Conservation (phyloP, 192 early-diverging fungal species). For the Rhizophagus clarus region DNA sequence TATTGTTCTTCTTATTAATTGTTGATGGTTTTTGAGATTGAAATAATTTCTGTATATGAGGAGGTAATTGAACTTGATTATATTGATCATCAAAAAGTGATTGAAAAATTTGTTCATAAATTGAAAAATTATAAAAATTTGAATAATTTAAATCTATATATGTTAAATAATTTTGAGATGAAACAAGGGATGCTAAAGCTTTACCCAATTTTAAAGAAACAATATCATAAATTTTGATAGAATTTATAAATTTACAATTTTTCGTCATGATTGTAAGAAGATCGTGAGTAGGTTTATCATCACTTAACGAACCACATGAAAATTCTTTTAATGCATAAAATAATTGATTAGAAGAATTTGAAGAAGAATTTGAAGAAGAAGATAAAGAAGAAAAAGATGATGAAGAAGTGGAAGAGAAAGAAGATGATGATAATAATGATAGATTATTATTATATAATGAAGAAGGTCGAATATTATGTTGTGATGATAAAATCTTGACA, state of each 20-base stretch:
- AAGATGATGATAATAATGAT: background rate
- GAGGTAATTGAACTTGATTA: background rate
- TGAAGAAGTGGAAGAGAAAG: background rate
- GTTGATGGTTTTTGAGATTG: background rate
- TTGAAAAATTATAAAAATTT: background rate
- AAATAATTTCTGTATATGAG: background rate
- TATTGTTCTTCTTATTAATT: background rate
- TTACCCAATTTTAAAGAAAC: background rate
- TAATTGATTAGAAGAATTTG: background rate
- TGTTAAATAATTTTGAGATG: background rate
- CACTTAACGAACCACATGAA: background rate
- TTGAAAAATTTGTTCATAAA: background rate
- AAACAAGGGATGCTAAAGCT: background rate
- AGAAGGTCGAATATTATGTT: background rate
- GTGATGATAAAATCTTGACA: background rate
- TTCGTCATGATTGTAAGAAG: background rate
- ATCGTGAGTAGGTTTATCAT: background rate
- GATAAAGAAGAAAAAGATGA: background rate
- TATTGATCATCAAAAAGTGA: background rate
- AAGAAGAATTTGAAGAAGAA: background rate
- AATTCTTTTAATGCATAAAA: background rate
- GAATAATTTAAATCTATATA: background rate
- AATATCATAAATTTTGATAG: background rate
- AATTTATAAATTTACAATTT: background rate
- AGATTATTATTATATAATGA: too few species aligned